Conservation (phyloP, 2,329 filamentous ascomycete species). For the Xylariaceae sp. region DNA sequence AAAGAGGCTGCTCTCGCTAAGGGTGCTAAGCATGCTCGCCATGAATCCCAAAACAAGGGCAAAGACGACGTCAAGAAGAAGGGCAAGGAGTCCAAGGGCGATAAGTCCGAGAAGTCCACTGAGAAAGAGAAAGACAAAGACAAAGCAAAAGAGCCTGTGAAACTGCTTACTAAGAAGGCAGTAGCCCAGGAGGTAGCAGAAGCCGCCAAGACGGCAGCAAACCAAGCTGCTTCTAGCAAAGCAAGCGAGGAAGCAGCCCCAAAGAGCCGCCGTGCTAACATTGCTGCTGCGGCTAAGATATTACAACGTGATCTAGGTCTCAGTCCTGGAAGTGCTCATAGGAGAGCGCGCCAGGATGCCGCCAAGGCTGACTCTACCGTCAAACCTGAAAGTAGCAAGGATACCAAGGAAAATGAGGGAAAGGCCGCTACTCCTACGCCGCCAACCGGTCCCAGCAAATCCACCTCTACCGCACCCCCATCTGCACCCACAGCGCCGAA, state of each 20-base stretch:
- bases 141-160: constrained; percentile 65
- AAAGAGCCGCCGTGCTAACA: constrained; percentile 66
- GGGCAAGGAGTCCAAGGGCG: constrained; percentile 67
- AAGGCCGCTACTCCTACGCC: constrained; percentile 32
- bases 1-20: constrained; percentile 64
- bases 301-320: constrained; percentile 71
- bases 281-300: constrained; percentile 68
- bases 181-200: constrained; percentile 57
- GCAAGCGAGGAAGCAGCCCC: constrained; percentile 46
- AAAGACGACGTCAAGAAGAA: constrained; percentile 62
- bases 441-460: constrained; percentile 30
- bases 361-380: constrained; percentile 60
- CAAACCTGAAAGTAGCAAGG: constrained; percentile 48
- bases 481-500: constrained; percentile 41
- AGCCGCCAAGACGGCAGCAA: constrained; percentile 51
- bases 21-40: constrained; percentile 61
- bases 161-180: constrained; percentile 67
- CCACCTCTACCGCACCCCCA: constrained; percentile 30
- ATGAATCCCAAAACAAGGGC: constrained; percentile 60
- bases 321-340: constrained; percentile 67
- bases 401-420: constrained; percentile 38
- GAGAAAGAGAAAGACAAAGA: constrained; percentile 62
- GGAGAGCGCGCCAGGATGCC: constrained; percentile 64
- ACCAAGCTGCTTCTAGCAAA: constrained; percentile 43
- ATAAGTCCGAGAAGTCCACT: constrained; percentile 69